Evolutionary conservation across 441 rosid genomes (phyloP), one percentile per base, ranked within the genome.

Genomic region (Euphorbia schlechtendalii): DNA sequence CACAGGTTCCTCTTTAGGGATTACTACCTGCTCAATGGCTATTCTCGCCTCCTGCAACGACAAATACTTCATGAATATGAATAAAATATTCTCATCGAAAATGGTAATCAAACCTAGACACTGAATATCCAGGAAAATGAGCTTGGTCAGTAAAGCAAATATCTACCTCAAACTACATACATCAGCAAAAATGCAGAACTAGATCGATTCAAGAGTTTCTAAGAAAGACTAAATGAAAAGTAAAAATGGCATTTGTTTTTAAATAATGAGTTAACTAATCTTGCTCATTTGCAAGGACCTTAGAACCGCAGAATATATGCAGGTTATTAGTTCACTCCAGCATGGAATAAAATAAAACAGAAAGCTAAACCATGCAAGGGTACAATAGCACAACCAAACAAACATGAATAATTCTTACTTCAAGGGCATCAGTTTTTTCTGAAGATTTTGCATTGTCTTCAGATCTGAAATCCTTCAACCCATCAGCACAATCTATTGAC

Each of bases 341-440:
- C 61, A 13, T 17, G n/a, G 43, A 56, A 14, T 41, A 17, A 15
- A 15, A 69, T 41, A n/a, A 32, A 45, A 40, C 5, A 40, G 10
- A 65, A 41, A 55, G 25, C 17, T 28, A 58, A 67, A 57, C 1
- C 18, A 64, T n/a, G n/a, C n/a, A n/a, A n/a, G 21, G n/a, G 36
- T 27, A 11, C 21, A 41, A 18, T 32, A 27, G 13, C 21, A 18
- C 22, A 22, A 32, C 22, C 30, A 17, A 25, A 52, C 41, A n/a
- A 59, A 59, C 46, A 48, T 68, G 51, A 25, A 43, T 3, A 24
- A 40, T 41, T 17, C 54, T 74, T 61, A 92, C 98, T 90, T 92
- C 98, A 30, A 86, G 65, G 62, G 98, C 93, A 69, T 92, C 96
- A 70, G 70, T 78, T 81, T 81, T 86, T 77, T 87, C 96, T 15